Base-by-base conservation (phyloP, 2,329 filamentous ascomycete genomes). In the Chaetomium globosum region DNA sequence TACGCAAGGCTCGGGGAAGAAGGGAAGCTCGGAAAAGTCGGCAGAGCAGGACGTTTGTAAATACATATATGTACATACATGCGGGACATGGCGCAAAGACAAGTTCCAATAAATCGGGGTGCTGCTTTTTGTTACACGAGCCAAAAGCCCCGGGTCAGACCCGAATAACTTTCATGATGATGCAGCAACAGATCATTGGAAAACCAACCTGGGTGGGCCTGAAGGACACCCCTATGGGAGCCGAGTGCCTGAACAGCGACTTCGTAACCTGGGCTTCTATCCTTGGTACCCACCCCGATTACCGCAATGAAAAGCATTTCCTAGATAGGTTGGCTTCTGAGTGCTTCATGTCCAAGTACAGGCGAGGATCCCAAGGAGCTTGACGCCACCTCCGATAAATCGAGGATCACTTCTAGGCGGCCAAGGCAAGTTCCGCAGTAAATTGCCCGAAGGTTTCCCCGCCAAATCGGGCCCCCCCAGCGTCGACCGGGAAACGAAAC, bases 381-480 rank as follows among this genome's bases (percentile, higher is more conserved):
- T 43, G 39, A 43, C 39, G 39, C 39, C 16, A n/a, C 53, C 30
- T 43, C 39, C 31, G 13, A n/a, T 13, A 59, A 33, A 49, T 59
- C 19, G 43, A 49, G 26, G 28, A n/a, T 8, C 26, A 8, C 8
- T 7, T 26, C 10, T 13, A 33, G 43, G 59, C 36, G 30, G 59
- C 36, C 30, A 48, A 56, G 39, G 60, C 39, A 56, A 56, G 43
- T 56, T 58, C 61, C 54, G 61, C 30, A 43, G 3, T 51, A 39
- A 26, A 51, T 30, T 58, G 46, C 43, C 53, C 53, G 33, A 57
- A 21, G 31, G 46, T 53, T 43, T 58, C 61, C 61, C 54, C 54
- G 30, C 61, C 31, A 46, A 21, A 52, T 23, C 26, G 26, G 26
- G 26, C 26, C 26, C 26, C 26, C 26, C 48, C 19, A 61, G 49